Base-by-base conservation (phyloP, 1,139 yeast species). In the Sugiyamaella neomexicana region DNA sequence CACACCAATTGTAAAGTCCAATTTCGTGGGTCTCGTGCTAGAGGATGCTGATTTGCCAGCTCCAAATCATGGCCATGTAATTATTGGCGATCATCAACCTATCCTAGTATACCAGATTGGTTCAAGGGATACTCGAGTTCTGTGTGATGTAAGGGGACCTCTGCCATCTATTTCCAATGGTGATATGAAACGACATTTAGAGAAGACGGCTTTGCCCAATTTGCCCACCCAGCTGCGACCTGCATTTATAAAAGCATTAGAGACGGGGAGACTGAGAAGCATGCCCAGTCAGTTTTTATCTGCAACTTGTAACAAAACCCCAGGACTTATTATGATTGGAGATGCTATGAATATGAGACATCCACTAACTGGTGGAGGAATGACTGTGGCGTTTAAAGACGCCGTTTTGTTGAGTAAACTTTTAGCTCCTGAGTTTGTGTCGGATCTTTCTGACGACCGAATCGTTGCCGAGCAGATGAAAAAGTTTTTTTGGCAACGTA, bases 301-400 rank as follows among this genome's bases (percentile, higher is more conserved):
- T 7, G 97, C 97, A 0, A 76, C 80, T 57, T 76, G 79, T 50
- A 82, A 81, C 63, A 76, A 76, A 16, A 78, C 81, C 47, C 83
- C 83, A 13, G 99, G 99, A n/a, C 74, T 90, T 53, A 76, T 93
- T 43, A 78, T 93, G 63, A 70, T 93, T 46, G 99, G 99, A 41
- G 99, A 93, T 69, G 89, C 99, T 1, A 78, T 91, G 66, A 93
- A 93, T 70, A 93, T 93, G 97, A 81, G 99, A 68, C 99, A 93
- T 70, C 99, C 99, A 16, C 79, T 93, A 60, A 93, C 99, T 1
- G 99, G 99, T 46, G 99, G 99, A 57, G 99, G 99, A 58, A 93
- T 93, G 99, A 91, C 98, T 9, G 99, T 93, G 44, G 98, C 97
- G 0, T 76, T 95, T 58, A 87, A 84, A 67, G 99, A 93, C 68